Evolutionary conservation across 768 basidiomycete species (phyloP), one percentile per base, ranked within the genome.

Genomic region (Imleria badia): DNA sequence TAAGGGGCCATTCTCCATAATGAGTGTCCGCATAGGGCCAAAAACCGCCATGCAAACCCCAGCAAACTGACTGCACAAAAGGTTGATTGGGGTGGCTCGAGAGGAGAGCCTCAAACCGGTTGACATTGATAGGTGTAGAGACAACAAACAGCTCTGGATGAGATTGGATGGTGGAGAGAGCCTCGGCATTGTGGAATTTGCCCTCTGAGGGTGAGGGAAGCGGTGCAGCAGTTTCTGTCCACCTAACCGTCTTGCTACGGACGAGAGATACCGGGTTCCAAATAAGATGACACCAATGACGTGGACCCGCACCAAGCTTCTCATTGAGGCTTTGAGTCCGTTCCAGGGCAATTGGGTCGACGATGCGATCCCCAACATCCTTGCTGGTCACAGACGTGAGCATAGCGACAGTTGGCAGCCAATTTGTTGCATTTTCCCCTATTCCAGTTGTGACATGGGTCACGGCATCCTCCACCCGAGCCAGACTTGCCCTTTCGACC

Each of bases 11-110:
- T 17, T 52, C n/a, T 0, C 15, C 29, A 45, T 17, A 17, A 22
- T 52, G 35, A 1, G 71, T 72, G 15, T 72, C 54, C 0, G 73
- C 73, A 51, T 54, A 75, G 1, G 79, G 80, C 79, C 78, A 81
- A 58, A 79, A 79, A 2, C 79, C 78, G 2, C 74, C 59, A 1
- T 61, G 52, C 0, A 81, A 61, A 0, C 66, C 66, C 0, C 29
- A 9, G 9, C 55, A 34, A 0, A 79, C 70, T 0, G 73, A 79
- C 0, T 57, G 5, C 0, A 79, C 76, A 26, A 76, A 72, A 1
- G 60, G 38, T 10, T 54, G 69, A 46, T 78, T 79, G 0, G 77
- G 75, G 54, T 79, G 78, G 3, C 29, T 5, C 0, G 6, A 10
- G 1, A 78, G 54, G 1, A 72, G 59, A 3, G 38, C 9, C 44